Conservation (phyloP, 306 rosid species). For the Sophora flavescens region DNA sequence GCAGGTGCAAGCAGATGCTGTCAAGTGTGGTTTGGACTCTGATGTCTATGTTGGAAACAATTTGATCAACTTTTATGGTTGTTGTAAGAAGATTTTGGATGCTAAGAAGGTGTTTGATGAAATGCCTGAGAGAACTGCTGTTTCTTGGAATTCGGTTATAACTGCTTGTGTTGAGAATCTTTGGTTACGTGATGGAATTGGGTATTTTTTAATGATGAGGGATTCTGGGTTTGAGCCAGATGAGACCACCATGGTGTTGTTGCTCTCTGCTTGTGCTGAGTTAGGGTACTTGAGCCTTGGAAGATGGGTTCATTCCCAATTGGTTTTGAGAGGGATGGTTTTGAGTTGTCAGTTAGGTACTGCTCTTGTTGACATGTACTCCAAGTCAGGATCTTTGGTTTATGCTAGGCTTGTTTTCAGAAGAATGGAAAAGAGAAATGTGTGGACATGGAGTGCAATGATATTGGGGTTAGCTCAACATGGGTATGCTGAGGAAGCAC, state of each 20-base stretch:
- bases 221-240: conserved; percentile 75
- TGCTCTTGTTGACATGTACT: conserved; percentile 90
- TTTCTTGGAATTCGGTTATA: conserved; percentile 84
- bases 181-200: conserved; percentile 60
- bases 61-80: conserved; percentile 70
- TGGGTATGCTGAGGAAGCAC: conserved; percentile 80
- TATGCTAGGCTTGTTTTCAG: conserved; percentile 68
- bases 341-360: conserved; percentile 75
- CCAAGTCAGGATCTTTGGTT: conserved; percentile 72
- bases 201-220: conserved; percentile 70
- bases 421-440: conserved; percentile 69
- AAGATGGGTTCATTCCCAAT: conserved; percentile 75
- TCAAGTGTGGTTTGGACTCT: conserved; percentile 71
- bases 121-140: conserved; percentile 70
- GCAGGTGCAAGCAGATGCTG: conserved; percentile 64
- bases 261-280: conserved; percentile 76
- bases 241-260: conserved; percentile 81
- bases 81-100: conserved; percentile 64
- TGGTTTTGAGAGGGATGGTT: conserved; percentile 67
- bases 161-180: conserved; percentile 78
- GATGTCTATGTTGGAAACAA: conserved; percentile 82
- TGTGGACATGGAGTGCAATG: conserved; percentile 98
- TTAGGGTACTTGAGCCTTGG: conserved; percentile 86
- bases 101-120: conserved; percentile 70
- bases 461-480: conserved; percentile 88